phyloP scores from a whole-genome alignment of 352 stramenopile species.

The Phytophthora pistaciae region DNA sequence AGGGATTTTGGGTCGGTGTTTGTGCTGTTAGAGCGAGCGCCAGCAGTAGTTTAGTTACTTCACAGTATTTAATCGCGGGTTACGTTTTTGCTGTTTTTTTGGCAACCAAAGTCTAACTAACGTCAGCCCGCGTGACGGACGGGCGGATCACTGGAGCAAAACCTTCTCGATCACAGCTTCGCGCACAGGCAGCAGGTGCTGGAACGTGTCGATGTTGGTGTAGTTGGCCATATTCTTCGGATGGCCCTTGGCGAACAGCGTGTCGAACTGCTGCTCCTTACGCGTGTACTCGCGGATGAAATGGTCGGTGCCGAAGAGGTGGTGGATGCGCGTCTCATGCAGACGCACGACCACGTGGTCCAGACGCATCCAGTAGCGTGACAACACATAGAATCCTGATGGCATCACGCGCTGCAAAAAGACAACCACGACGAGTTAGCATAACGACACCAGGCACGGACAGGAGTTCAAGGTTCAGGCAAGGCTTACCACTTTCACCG shows the following conservation, averaged over 20 bases:
- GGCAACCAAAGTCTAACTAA: conserved; percentile 18
- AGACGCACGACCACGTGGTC: conserved; percentile 83
- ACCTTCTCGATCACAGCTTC: conserved; percentile 77
- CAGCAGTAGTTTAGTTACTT: conserved; percentile 11
- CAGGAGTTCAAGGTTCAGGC: not conserved
- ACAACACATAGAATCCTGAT: conserved; percentile 82
- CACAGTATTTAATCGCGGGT: conserved; percentile 37
- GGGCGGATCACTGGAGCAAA: conserved; percentile 45
- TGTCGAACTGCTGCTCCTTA: conserved; percentile 81
- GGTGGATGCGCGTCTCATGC: conserved; percentile 86
- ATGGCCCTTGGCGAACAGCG: conserved; percentile 70
- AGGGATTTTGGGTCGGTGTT: conserved; percentile 12
- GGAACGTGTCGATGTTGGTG: conserved; percentile 86
- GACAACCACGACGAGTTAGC: conserved; percentile 8
- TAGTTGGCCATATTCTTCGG: conserved; percentile 85
- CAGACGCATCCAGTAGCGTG: conserved; percentile 86
- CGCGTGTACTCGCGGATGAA: conserved; percentile 84
- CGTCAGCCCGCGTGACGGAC: not conserved
- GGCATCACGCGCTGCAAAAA: conserved; percentile 78
- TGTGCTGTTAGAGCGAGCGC: not conserved
- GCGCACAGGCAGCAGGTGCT: conserved; percentile 71
- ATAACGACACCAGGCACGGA: not conserved
- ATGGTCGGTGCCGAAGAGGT: conserved; percentile 78
- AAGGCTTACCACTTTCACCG: conserved; percentile 80
- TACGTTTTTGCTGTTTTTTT: conserved; percentile 22